These are phyloP conservation scores for Cercophora samala DNA, from an alignment of 495 filamentous ascomycete species.

Conservation along the genomic window DNA sequence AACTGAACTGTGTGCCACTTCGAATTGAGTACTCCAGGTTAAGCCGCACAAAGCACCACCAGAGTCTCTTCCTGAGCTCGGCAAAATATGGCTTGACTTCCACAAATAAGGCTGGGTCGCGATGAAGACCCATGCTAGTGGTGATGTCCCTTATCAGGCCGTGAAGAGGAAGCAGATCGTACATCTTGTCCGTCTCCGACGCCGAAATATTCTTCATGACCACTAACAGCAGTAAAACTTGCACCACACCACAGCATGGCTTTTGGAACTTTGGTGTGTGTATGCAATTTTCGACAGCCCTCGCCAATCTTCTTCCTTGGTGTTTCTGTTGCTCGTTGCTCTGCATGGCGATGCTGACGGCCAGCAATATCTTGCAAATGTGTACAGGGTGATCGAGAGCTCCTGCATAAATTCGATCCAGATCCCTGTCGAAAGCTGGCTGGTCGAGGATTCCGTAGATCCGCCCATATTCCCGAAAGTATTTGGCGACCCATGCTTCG, in stretches of 20 bases:
- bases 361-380: slow-evolving; percentile 19
- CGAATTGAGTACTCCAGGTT: slow-evolving; percentile 26
- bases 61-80: slow-evolving; percentile 24
- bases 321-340: slow-evolving; percentile 16
- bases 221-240: slow-evolving; percentile 19
- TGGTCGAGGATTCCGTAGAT: slow-evolving; percentile 25
- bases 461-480: slow-evolving; percentile 18
- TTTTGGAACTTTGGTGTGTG: slow-evolving; percentile 22
- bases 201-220: slow-evolving; percentile 24
- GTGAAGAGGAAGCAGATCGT: slow-evolving; percentile 21
- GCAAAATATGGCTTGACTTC: slow-evolving; percentile 21
- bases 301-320: slow-evolving; percentile 16
- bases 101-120: slow-evolving; percentile 19
- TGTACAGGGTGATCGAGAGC: slow-evolving; percentile 18
- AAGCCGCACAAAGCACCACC: slow-evolving; percentile 20
- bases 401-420: slow-evolving; percentile 16
- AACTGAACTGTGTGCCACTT: slow-evolving; percentile 22
- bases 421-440: slow-evolving; percentile 9
- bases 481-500: slow-evolving; percentile 17
- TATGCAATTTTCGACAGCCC: slow-evolving; percentile 22
- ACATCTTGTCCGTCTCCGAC: slow-evolving; percentile 26
- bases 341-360: slow-evolving; percentile 25
- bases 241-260: slow-evolving; percentile 26
- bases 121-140: slow-evolving; percentile 24
- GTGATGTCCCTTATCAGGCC: slow-evolving; percentile 23